Percentiles rank a stretch among this genome's conserved stretches.
These are phyloP conservation scores for Hirschioporus abietinus DNA, from an alignment of 768 basidiomycete genomes.

Conservation along the genomic window DNA sequence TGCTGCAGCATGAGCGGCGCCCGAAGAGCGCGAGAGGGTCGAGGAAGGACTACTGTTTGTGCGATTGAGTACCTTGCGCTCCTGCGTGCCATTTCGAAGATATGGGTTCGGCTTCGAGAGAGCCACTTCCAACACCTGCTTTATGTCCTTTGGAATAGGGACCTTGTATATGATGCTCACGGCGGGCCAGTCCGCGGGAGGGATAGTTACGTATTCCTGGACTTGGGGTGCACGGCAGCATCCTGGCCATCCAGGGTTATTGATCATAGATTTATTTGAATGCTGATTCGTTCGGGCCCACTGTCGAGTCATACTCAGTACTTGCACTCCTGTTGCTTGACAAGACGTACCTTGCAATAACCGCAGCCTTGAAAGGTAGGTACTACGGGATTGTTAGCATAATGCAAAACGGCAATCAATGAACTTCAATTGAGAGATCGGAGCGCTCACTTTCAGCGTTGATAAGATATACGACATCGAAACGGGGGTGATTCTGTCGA, in stretches of 20 bases:
- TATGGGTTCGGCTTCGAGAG: constrained; percentile 45
- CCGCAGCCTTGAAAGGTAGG: constrained; percentile 83
- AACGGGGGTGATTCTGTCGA: constrained; percentile 64
- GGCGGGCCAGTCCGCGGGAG: constrained; percentile 73
- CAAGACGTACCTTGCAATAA: constrained; percentile 71
- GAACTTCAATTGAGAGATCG: constrained; percentile 15
- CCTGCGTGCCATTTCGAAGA: constrained; percentile 2
- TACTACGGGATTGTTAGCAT: constrained; percentile 37
- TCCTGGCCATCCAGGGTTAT: constrained; percentile 82
- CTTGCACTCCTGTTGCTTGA: constrained; percentile 18
- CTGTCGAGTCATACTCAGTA: constrained; percentile 30
- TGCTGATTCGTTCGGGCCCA: constrained; percentile 64
- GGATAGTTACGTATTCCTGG: constrained; percentile 57
- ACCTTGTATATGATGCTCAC: constrained; percentile 72
- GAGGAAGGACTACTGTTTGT: constrained; percentile 31
- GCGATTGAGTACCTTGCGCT: constrained; percentile 17
- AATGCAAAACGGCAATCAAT: constrained; percentile 15
- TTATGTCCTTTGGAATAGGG: constrained; percentile 68
- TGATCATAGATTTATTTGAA: constrained; percentile 48
- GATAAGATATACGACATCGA: constrained; percentile 74
- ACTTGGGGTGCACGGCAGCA: constrained; percentile 74
- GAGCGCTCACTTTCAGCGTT: constrained; percentile 72
- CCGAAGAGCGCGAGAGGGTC: constrained; percentile 26
- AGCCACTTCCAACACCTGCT: constrained; percentile 25
- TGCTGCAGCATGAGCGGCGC: constrained; percentile 22